These are phyloP conservation scores for Fusarium sp. DNA, from an alignment of 2,329 filamentous ascomycete species.

Conservation along the genomic window DNA sequence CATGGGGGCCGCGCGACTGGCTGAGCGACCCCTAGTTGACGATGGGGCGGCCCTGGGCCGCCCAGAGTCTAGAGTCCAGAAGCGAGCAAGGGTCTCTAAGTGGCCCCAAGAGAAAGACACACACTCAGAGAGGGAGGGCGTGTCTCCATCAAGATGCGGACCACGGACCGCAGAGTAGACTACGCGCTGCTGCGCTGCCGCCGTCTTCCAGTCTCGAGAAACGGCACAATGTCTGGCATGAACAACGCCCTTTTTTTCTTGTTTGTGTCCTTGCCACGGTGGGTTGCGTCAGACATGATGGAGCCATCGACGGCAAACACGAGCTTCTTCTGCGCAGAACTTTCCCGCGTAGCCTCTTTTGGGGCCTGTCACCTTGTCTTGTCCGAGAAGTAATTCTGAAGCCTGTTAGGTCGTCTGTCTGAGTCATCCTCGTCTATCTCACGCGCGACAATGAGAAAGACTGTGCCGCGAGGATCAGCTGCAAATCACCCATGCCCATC, in stretches of 20 bases:
- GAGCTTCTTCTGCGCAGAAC: neutral
- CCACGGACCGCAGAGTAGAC: constrained; percentile 18
- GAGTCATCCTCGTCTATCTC: constrained; percentile 42
- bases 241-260: neutral
- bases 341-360: neutral
- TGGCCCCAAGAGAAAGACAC: constrained; percentile 1
- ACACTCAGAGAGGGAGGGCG: constrained; percentile 5
- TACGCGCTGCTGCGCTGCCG: constrained; percentile 26
- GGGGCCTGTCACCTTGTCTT: neutral
- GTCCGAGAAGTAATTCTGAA: neutral
- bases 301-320: neutral
- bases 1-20: constrained; percentile 30
- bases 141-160: constrained; percentile 23
- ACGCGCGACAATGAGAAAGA: constrained; percentile 28
- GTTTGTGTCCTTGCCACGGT: neutral
- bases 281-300: constrained; percentile 4
- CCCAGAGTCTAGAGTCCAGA: constrained; percentile 31
- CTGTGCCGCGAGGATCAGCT: constrained; percentile 36
- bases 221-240: constrained; percentile 11
- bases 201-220: constrained; percentile 29
- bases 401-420: constrained; percentile 27
- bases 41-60: constrained; percentile 23
- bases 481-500: constrained; percentile 31
- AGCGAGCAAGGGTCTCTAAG: constrained; percentile 21
- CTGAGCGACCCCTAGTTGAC: constrained; percentile 25